Percentiles rank a stretch among this genome's conserved stretches.
These are phyloP conservation scores for Cytospora piceae DNA, from an alignment of 2,329 filamentous ascomycete genomes.

Conservation along the genomic window DNA sequence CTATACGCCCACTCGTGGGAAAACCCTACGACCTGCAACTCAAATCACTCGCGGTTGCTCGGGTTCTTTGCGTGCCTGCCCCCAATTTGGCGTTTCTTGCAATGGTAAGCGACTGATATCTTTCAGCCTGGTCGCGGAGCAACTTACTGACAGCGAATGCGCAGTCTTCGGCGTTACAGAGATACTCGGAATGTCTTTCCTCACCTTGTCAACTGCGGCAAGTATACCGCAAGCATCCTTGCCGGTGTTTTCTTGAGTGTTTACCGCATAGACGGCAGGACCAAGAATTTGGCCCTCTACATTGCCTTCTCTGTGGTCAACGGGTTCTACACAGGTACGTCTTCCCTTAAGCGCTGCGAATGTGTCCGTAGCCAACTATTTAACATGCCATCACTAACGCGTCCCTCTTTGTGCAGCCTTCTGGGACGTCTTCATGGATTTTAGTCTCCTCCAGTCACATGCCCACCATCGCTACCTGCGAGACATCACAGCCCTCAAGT, in stretches of 20 bases:
- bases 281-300: constrained; percentile 68
- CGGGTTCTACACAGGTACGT: constrained; percentile 75
- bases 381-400: constrained; percentile 10
- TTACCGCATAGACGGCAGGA: constrained; percentile 72
- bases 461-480: constrained; percentile 71
- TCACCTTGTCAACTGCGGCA: constrained; percentile 88
- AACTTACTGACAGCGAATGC: not conserved
- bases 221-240: constrained; percentile 84
- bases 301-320: constrained; percentile 83
- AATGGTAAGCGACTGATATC: constrained; percentile 12
- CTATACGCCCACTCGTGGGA: constrained; percentile 82
- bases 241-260: constrained; percentile 79
- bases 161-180: constrained; percentile 73
- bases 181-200: constrained; percentile 89
- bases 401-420: constrained; percentile 57
- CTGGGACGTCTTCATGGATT: constrained; percentile 97
- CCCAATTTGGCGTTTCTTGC: constrained; percentile 55
- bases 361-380: not conserved
- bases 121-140: not conserved
- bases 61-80: constrained; percentile 86
- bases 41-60: constrained; percentile 76
- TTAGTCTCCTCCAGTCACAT: constrained; percentile 81
- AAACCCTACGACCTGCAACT: constrained; percentile 79
- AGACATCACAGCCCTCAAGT: constrained; percentile 78
- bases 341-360: not conserved